Evolutionary conservation across 1,139 yeast genomes (phyloP).

Genomic region (Yamadazyma sp.): DNA sequence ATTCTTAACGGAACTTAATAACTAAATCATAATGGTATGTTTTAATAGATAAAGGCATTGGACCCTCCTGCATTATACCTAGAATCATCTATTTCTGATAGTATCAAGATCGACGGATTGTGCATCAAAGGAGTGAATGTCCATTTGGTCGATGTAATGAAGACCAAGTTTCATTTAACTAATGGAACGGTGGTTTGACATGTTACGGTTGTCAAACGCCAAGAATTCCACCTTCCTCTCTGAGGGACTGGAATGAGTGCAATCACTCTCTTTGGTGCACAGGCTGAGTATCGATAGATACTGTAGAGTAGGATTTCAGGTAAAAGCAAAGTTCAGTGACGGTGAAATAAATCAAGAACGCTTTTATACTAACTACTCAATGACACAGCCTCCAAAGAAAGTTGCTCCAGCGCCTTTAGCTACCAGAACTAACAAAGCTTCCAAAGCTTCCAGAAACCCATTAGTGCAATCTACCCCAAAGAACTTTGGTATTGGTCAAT

Average conservation of each 20-base stretch:
- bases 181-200: not conserved
- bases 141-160: constrained; percentile 1
- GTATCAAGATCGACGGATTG: constrained; percentile 12
- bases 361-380: constrained; percentile 46
- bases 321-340: too few species aligned
- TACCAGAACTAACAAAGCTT: constrained; percentile 31
- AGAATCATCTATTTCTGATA: constrained; percentile 3
- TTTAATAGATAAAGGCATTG: constrained; percentile 12
- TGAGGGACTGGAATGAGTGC: constrained; percentile 6
- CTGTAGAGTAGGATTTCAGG: constrained; percentile 18
- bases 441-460: constrained; percentile 35
- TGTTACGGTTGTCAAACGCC: too few species aligned
- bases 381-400: constrained; percentile 74
- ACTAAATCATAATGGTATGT: constrained; percentile 12
- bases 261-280: constrained; percentile 19
- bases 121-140: constrained; percentile 15
- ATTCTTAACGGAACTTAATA: not conserved
- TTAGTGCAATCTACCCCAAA: constrained; percentile 76
- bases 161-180: not conserved
- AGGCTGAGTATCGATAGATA: constrained; percentile 21
- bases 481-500: constrained; percentile 96
- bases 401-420: constrained; percentile 75
- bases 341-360: too few species aligned
- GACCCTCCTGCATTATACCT: constrained; percentile 13
- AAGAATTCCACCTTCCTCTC: too few species aligned